These are phyloP conservation scores for Heliamphora pulchella DNA, from an alignment of 179 eudicot genomes.

Conservation along the genomic window DNA sequence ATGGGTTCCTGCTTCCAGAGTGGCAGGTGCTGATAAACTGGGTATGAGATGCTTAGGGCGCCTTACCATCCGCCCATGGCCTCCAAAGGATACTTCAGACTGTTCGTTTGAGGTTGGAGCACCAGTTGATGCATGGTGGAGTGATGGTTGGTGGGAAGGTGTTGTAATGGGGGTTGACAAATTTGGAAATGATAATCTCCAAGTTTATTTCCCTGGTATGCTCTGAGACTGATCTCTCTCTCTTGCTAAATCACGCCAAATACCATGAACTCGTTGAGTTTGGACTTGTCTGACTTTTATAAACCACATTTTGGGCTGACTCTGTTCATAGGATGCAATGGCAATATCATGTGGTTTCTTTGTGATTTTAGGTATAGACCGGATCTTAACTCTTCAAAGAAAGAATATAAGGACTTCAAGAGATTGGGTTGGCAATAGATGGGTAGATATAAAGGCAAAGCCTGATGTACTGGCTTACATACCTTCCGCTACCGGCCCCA, in stretches of 20 bases:
- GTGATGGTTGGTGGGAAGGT: conserved; percentile 98
- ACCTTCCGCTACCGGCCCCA: conserved; percentile 18
- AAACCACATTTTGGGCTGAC: not conserved
- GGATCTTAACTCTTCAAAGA: conserved; percentile 20
- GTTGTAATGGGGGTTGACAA: conserved; percentile 39
- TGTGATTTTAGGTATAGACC: conserved; percentile 34
- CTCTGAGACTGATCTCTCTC: not conserved
- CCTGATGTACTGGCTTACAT: conserved; percentile 29
- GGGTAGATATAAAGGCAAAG: conserved; percentile 36
- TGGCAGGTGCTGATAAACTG: conserved; percentile 74
- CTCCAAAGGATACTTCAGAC: conserved; percentile 26
- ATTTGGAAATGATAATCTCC: conserved; percentile 32
- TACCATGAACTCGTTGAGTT: not conserved
- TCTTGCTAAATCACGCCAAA: not conserved
- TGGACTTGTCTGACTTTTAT: not conserved
- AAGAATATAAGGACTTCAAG: conserved; percentile 32
- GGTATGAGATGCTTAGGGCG: conserved; percentile 70
- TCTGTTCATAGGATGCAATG: not conserved
- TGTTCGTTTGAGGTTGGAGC: conserved; percentile 48
- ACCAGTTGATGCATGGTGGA: conserved; percentile 90
- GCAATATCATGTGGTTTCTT: not conserved
- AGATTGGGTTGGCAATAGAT: conserved; percentile 42
- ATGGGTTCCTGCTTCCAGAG: conserved; percentile 72
- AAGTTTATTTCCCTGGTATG: conserved; percentile 67
- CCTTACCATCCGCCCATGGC: conserved; percentile 62